These are phyloP conservation scores for Anacardium occidentale DNA, from an alignment of 345 rosid species.

Conservation along the genomic window DNA sequence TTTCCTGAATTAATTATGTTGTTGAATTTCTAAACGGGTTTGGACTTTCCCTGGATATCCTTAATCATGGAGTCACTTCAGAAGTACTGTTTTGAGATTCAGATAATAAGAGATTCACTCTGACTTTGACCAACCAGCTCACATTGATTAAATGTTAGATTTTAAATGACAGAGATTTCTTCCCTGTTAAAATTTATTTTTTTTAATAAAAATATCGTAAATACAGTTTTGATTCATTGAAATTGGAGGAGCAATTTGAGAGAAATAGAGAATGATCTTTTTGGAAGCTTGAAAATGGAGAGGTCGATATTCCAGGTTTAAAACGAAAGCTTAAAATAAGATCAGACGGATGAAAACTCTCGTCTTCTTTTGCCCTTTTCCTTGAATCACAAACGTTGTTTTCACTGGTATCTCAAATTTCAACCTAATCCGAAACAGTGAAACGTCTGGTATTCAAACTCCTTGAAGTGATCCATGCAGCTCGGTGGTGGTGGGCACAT, in stretches of 20 bases:
- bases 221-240: too few relatives aligned
- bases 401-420: neutral
- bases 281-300: neutral
- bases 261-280: neutral
- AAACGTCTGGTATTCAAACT: neutral
- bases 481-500: too few relatives aligned
- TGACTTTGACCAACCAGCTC: too few relatives aligned
- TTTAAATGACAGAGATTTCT: too few relatives aligned
- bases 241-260: slow-evolving; percentile 9
- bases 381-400: neutral
- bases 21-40: neutral
- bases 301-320: neutral
- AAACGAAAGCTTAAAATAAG: neutral
- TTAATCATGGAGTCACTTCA: neutral
- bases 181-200: too few relatives aligned
- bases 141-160: too few relatives aligned
- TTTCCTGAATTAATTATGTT: slow-evolving; percentile 8
- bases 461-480: neutral
- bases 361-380: too few relatives aligned
- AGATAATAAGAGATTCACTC: neutral
- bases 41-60: too few relatives aligned
- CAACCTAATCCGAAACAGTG: slow-evolving; percentile 9
- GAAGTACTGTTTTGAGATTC: neutral
- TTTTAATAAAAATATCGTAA: too few relatives aligned
- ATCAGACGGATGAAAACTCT: neutral